phyloP scores from a whole-genome alignment of 192 early-diverging fungal genomes.

The Gorgonomyces haynaldii region DNA sequence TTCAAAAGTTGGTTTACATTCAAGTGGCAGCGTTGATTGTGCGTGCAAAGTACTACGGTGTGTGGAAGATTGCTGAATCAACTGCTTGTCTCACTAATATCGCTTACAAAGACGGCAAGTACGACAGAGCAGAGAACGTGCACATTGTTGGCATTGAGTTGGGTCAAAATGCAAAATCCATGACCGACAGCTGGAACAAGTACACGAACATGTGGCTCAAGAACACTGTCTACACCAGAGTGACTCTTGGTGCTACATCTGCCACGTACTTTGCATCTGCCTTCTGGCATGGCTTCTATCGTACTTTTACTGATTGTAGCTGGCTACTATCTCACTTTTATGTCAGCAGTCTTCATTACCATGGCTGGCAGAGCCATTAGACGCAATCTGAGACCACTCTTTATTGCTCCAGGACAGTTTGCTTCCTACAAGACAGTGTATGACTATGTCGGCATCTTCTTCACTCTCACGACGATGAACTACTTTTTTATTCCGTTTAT shows the following conservation, averaged over 20 bases:
- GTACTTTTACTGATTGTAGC: constrained; percentile 35
- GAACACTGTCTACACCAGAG: constrained; percentile 70
- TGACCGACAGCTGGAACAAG: constrained; percentile 84
- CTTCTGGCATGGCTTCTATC: constrained; percentile 93
- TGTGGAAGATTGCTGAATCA: constrained; percentile 85
- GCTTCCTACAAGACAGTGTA: constrained; percentile 43
- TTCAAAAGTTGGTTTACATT: constrained; percentile 31
- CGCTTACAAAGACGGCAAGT: constrained; percentile 58
- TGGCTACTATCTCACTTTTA: constrained; percentile 48
- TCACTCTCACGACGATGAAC: constrained; percentile 56
- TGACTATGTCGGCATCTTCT: constrained; percentile 56
- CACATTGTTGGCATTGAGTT: constrained; percentile 55
- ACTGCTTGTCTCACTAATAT: constrained; percentile 72
- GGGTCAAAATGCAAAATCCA: constrained; percentile 58
- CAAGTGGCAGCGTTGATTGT: constrained; percentile 47
- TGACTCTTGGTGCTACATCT: constrained; percentile 43
- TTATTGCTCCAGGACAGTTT: constrained; percentile 23
- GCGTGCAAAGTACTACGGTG: constrained; percentile 75
- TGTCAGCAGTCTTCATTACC: constrained; percentile 45
- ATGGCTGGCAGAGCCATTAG: constrained; percentile 45
- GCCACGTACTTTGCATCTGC: constrained; percentile 61
- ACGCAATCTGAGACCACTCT: constrained; percentile 48
- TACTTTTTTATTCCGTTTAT: constrained; percentile 61
- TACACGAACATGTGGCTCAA: constrained; percentile 79
- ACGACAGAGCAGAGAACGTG: constrained; percentile 72